Base-by-base conservation (phyloP, 1,284 basidiomycete species). In the Irpex sp. region DNA sequence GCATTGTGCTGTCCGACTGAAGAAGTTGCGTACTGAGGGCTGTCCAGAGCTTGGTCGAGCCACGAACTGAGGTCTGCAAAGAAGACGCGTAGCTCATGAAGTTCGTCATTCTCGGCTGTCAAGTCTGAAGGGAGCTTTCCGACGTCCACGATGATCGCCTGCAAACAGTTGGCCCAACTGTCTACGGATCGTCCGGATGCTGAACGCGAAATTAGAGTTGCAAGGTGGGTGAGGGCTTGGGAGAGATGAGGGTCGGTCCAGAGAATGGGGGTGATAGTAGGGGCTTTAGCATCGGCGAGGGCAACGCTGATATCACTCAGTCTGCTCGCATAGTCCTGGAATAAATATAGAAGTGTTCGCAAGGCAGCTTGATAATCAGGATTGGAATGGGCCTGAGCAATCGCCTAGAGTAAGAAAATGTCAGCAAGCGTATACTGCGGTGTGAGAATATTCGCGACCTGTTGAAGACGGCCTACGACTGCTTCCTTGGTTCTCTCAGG, bases 161-260 rank as follows among this genome's bases (percentile, higher is more conserved):
- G 68, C 51, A 80, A 65, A 0, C 69, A 63, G 2, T 62, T 46
- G 1, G 78, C 57, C 13, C 82, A 62, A 0, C 73, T 71, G 31
- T 80, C 78, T 1, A 83, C 68, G 8, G 76, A 73, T 56, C 72
- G 74, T 0, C 77, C 74, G 8, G 76, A 75, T 0, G 77, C 78
- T 21, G 80, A 65, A 0, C 82, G 78, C 60, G 82, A 77, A 1
- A 82, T 63, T n/a, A 83, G 61, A 0, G 66, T 65, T 62, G 78
- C 77, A 6, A 78, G 43, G 51, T 79, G 74, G 1, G 62, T 51
- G 1, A 81, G 68, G 1, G 73, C 70, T 15, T 62, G 64, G 5
- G 70, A 59, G 37, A 81, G 68, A 13, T 67, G 72, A 17, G 71
- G 73, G 65, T 75, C 72, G 57, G 70, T 66, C 56, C 71, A 68